phyloP scores from a whole-genome alignment of 2,329 filamentous ascomycete genomes.

The Talaromyces verruculosus region DNA sequence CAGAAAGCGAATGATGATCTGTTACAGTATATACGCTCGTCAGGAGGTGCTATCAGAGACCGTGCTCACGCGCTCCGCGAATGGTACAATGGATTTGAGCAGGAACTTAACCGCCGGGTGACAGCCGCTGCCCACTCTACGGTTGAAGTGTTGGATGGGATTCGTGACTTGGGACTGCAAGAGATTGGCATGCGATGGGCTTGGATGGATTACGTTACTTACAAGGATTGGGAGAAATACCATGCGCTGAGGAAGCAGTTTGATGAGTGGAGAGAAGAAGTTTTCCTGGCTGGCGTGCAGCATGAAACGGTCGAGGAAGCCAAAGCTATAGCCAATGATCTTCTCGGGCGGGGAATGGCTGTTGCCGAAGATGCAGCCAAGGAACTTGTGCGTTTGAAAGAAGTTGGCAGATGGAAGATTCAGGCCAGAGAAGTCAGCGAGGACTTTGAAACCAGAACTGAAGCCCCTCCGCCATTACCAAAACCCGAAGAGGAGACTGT shows the following conservation, averaged over 20 bases:
- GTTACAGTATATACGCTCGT: constrained; percentile 59
- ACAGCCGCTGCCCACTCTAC: constrained; percentile 74
- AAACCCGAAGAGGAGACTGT: constrained; percentile 25
- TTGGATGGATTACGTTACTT: constrained; percentile 91
- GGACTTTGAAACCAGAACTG: constrained; percentile 69
- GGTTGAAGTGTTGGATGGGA: constrained; percentile 76
- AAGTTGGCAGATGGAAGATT: constrained; percentile 82
- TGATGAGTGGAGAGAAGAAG: constrained; percentile 78
- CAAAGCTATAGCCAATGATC: constrained; percentile 63
- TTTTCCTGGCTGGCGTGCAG: constrained; percentile 71
- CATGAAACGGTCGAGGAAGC: constrained; percentile 71
- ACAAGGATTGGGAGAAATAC: constrained; percentile 96
- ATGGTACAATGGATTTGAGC: constrained; percentile 73
- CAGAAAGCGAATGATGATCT: constrained; percentile 56
- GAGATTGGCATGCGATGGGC: constrained; percentile 93
- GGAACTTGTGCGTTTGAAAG: constrained; percentile 77
- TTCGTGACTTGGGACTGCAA: constrained; percentile 79
- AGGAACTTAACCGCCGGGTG: constrained; percentile 67
- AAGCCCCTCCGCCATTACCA: constrained; percentile 34
- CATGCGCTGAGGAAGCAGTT: constrained; percentile 82
- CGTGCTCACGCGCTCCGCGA: constrained; percentile 72
- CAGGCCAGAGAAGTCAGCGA: constrained; percentile 70
- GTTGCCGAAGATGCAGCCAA: constrained; percentile 75
- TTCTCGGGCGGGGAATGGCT: constrained; percentile 78
- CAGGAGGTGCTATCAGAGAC: constrained; percentile 72